phyloP scores from a whole-genome alignment of 139 green algal species.

The Deuterostichococcus epilithicus region DNA sequence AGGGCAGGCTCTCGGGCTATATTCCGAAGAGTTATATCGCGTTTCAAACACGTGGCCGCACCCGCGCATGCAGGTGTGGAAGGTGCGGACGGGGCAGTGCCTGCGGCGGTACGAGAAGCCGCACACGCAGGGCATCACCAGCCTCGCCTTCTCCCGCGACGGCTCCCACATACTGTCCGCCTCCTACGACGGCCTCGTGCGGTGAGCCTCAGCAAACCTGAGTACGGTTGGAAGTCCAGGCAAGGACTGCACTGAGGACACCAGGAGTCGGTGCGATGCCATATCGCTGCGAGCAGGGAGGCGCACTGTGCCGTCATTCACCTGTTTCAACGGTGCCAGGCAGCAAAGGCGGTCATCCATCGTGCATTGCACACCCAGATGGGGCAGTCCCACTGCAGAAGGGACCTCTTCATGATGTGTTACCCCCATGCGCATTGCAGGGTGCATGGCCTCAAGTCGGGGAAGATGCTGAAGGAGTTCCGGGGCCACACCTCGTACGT shows the following conservation, averaged over 20 bases:
- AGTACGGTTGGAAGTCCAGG: not conserved
- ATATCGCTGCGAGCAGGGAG: too few species aligned
- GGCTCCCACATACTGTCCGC: slow-evolving; percentile 80
- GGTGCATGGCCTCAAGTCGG: slow-evolving; percentile 95
- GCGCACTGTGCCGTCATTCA: too few species aligned
- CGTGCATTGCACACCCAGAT: too few species aligned
- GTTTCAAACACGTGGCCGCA: not conserved
- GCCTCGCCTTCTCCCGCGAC: slow-evolving; percentile 81
- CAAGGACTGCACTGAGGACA: not conserved
- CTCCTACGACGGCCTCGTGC: slow-evolving; percentile 84
- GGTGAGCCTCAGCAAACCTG: slow-evolving; percentile 5
- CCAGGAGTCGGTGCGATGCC: too few species aligned
- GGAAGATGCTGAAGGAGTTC: slow-evolving; percentile 96
- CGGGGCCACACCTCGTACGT: slow-evolving; percentile 92
- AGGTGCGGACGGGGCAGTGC: slow-evolving; percentile 85
- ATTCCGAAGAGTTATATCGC: not conserved
- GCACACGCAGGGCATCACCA: slow-evolving; percentile 89
- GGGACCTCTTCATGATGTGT: not conserved
- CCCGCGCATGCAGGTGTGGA: slow-evolving; percentile 79
- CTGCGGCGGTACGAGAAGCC: slow-evolving; percentile 82
- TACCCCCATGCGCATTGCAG: slow-evolving; percentile 10
- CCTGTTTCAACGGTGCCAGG: too few species aligned
- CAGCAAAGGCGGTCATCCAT: too few species aligned
- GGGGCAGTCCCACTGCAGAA: not conserved
- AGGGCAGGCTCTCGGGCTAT: too few species aligned